Conservation (phyloP, 371 early-diverging fungal genomes). For the Coemansia linderi region DNA sequence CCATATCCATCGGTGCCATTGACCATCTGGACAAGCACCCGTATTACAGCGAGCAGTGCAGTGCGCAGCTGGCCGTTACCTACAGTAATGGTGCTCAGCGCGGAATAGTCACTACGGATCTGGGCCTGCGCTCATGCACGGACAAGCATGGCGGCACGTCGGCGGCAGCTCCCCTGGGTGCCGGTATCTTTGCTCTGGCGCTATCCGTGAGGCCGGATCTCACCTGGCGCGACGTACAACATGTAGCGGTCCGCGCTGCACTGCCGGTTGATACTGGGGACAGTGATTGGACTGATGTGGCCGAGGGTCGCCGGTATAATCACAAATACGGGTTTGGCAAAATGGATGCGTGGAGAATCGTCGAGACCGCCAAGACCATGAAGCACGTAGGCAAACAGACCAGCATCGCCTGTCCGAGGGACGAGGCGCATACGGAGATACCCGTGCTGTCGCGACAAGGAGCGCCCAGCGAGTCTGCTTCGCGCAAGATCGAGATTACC, state of each 20-base stretch:
- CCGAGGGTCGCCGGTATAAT: slow-evolving; percentile 71
- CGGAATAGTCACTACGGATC: slow-evolving; percentile 86
- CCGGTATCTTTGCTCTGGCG: slow-evolving; percentile 91
- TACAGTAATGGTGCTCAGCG: slow-evolving; percentile 81
- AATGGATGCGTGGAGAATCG: slow-evolving; percentile 77
- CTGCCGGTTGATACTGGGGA: slow-evolving; percentile 69
- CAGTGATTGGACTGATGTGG: slow-evolving; percentile 64
- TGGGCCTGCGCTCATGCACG: slow-evolving; percentile 71
- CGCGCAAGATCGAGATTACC: slow-evolving; percentile 55
- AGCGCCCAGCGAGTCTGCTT: slow-evolving; percentile 21
- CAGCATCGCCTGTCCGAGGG: slow-evolving; percentile 61
- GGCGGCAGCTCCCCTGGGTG: slow-evolving; percentile 94
- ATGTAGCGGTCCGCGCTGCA: slow-evolving; percentile 78
- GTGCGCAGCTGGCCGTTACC: slow-evolving; percentile 85
- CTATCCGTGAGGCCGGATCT: slow-evolving; percentile 85
- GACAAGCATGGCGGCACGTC: slow-evolving; percentile 91
- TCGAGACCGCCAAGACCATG: slow-evolving; percentile 76
- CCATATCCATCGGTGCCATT: slow-evolving; percentile 91
- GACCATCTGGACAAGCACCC: slow-evolving; percentile 77
- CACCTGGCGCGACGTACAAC: slow-evolving; percentile 90
- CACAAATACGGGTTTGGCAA: slow-evolving; percentile 94
- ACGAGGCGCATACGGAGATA: slow-evolving; percentile 19
- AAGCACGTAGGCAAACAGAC: slow-evolving; percentile 70
- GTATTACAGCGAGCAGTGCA: slow-evolving; percentile 86
- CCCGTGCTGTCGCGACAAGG: slow-evolving; percentile 53